Conservation (phyloP, 23 red algal species). For the Pyropia yezoensis region DNA sequence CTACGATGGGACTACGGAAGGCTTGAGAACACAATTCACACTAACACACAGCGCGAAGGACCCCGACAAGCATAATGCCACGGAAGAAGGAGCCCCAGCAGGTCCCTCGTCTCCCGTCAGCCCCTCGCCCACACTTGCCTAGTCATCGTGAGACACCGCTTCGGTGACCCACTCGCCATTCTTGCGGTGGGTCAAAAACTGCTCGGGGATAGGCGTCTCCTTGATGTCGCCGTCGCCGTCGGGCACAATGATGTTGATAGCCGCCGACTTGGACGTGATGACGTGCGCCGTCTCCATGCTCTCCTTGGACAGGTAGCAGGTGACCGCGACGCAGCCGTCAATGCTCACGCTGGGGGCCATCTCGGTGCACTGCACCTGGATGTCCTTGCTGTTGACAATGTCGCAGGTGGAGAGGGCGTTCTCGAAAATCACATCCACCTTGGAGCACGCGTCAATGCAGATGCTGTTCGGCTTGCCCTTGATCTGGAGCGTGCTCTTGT, state of each 20-base stretch:
- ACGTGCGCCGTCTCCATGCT: slow-evolving; percentile 66
- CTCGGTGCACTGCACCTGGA: slow-evolving; percentile 66
- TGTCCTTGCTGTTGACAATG: slow-evolving; percentile 70
- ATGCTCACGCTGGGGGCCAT: slow-evolving; percentile 67
- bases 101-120: too few species aligned
- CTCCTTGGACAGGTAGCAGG: slow-evolving; percentile 57
- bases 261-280: slow-evolving; percentile 83
- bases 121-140: background rate
- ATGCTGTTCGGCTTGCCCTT: slow-evolving; percentile 84
- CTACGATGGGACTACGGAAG: too few species aligned
- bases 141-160: slow-evolving; percentile 77
- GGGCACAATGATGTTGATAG: slow-evolving; percentile 71
- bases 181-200: slow-evolving; percentile 77
- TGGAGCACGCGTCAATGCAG: slow-evolving; percentile 77
- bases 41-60: too few species aligned
- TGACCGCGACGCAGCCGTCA: slow-evolving; percentile 60
- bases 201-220: slow-evolving; percentile 84
- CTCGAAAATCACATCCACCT: slow-evolving; percentile 78
- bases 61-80: too few species aligned
- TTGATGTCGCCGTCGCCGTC: slow-evolving; percentile 74
- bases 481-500: slow-evolving; percentile 63
- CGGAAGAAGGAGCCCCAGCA: too few species aligned
- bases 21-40: too few species aligned
- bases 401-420: slow-evolving; percentile 60
- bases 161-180: slow-evolving; percentile 71